A percentile compares a stretch with the other conserved stretches of the same genome.
phyloP scores from a whole-genome alignment of 306 rosid genomes.

The Medicago truncatula region MtrunA17r5.0-ANR NC_053048.1:6270501-6271000 shows the following conservation, averaged over 20 bases:
- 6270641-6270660: background rate
- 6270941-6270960: too few relatives aligned
- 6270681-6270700: conserved; percentile 27
- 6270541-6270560: background rate
- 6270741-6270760: too few relatives aligned
- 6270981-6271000: too few relatives aligned
- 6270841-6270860: background rate
- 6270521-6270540: background rate
- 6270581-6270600: conserved; percentile 23
- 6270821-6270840: background rate
- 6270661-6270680: background rate
- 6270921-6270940: too few relatives aligned
- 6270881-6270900: too few relatives aligned
- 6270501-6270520: background rate
- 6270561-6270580: background rate
- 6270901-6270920: too few relatives aligned
- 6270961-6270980: too few relatives aligned
- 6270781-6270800: too few relatives aligned
- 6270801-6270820: background rate
- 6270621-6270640: background rate
- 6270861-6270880: too few relatives aligned
- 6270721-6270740: background rate
- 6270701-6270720: background rate
- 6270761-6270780: too few relatives aligned
- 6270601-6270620: background rate